Base-by-base conservation (phyloP, 2,329 filamentous ascomycete species). In the Cercospora nicotianae region DNA sequence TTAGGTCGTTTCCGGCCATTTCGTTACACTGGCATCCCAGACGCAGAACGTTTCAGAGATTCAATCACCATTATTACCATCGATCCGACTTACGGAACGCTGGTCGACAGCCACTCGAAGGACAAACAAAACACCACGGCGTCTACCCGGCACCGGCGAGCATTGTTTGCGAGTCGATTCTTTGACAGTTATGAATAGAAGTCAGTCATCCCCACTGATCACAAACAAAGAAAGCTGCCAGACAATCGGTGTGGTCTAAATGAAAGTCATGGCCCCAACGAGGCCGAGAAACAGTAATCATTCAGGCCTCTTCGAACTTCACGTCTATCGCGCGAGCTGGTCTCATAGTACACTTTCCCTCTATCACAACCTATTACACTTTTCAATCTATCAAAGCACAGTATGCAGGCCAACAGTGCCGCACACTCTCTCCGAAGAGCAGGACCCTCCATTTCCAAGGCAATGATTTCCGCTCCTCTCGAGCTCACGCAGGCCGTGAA, bases 401-500 rank as follows among this genome's bases (percentile, higher is more conserved):
- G 16, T 1, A 64, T 64, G 62, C 53, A 58, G 6, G 20, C 18
- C 62, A 64, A 58, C 26, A 20, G 16, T 13, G 4, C 55, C 23
- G 20, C 53, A 26, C 51, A 45, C 33, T 20, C 20, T 7, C 31
- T 59, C 16, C 51, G 51, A 5, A 64, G 28, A n/a, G 53, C 62
- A 16, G 62, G 62, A 31, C 53, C 62, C 30, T 64, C 62, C 13
- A 64, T 64, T 30, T 45, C 51, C 12, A 42, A 36, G 18, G 16
- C 33, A 12, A 45, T 23, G 13, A 64, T 59, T n/a, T 64, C 62
- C 10, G 62, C 62, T 20, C 33, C 62, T 0, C 33, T 58, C 3
- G 51, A 57, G 36, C 30, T 39, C 9, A 45, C 51, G 51, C 62
- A 64, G 53, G 62, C 55, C 53, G 36, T 59, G 31, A 59, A 48